These are phyloP conservation scores for Chytriomyces sp. DNA, from an alignment of 192 early-diverging fungal genomes.

Conservation along the genomic window DNA sequence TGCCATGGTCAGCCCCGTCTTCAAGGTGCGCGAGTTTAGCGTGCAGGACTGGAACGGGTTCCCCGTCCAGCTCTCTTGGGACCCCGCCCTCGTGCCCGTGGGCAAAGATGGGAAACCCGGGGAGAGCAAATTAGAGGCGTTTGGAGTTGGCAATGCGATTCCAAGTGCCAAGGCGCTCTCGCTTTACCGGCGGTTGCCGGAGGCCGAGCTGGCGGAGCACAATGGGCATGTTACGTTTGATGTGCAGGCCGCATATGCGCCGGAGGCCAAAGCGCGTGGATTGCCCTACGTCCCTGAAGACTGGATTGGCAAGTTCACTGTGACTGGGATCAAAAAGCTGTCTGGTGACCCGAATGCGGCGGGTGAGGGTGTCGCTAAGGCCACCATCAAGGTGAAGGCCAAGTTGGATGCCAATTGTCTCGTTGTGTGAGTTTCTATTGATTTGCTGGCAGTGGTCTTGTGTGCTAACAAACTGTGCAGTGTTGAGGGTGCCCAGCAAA, in stretches of 20 bases:
- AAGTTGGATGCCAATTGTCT: constrained; percentile 77
- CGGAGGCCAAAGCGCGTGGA: constrained; percentile 42
- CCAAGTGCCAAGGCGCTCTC: constrained; percentile 90
- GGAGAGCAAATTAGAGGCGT: constrained; percentile 84
- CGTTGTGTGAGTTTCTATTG: constrained; percentile 12
- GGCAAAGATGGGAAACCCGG: constrained; percentile 67
- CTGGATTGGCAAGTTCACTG: constrained; percentile 81
- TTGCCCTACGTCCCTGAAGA: constrained; percentile 73
- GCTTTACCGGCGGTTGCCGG: constrained; percentile 74
- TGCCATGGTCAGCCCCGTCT: constrained; percentile 94
- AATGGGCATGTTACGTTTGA: constrained; percentile 66
- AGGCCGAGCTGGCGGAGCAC: constrained; percentile 47
- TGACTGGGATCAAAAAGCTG: constrained; percentile 76
- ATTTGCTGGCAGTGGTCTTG: neutral
- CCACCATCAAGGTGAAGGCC: constrained; percentile 91
- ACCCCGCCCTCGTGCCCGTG: constrained; percentile 48
- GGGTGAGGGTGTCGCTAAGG: constrained; percentile 60
- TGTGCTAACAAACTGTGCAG: neutral
- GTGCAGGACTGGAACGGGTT: constrained; percentile 88
- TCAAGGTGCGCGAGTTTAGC: constrained; percentile 96
- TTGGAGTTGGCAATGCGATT: constrained; percentile 80
- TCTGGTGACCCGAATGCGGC: constrained; percentile 48
- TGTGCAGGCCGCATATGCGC: constrained; percentile 78
- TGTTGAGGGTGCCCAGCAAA: constrained; percentile 81
- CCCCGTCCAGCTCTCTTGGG: constrained; percentile 90